phyloP scores from a whole-genome alignment of 2,329 filamentous ascomycete genomes.

The Trichoderma atroviride region DNA sequence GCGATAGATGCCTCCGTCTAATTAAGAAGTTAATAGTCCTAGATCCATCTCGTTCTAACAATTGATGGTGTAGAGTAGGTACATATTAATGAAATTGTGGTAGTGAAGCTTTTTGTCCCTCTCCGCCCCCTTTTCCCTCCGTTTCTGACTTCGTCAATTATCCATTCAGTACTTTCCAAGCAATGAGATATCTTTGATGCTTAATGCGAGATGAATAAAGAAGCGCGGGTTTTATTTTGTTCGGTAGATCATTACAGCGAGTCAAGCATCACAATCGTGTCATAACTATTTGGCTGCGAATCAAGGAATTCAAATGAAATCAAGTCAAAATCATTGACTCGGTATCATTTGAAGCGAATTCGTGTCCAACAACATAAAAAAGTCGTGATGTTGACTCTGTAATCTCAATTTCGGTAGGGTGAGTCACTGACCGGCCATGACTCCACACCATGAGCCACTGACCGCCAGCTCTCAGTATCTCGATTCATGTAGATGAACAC shows the following conservation, averaged over 20 bases:
- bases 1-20: background rate
- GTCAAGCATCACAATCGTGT: background rate
- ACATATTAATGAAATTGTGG: background rate
- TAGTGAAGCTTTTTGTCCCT: background rate
- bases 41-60: background rate
- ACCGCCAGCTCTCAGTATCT: background rate
- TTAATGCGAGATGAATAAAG: background rate
- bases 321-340: background rate
- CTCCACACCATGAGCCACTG: conserved; percentile 10
- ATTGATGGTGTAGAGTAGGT: background rate
- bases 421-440: conserved; percentile 4
- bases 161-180: background rate
- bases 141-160: background rate
- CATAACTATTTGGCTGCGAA: background rate
- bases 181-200: background rate
- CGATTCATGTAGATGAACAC: background rate
- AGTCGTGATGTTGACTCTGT: background rate
- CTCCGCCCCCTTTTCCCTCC: background rate
- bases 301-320: background rate
- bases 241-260: background rate
- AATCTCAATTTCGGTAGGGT: conserved; percentile 8
- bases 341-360: background rate
- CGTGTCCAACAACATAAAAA: background rate
- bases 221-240: background rate
- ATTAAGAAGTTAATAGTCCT: background rate